Base-by-base conservation (phyloP, 495 filamentous ascomycete species). In the Cetradonia linearis region DNA sequence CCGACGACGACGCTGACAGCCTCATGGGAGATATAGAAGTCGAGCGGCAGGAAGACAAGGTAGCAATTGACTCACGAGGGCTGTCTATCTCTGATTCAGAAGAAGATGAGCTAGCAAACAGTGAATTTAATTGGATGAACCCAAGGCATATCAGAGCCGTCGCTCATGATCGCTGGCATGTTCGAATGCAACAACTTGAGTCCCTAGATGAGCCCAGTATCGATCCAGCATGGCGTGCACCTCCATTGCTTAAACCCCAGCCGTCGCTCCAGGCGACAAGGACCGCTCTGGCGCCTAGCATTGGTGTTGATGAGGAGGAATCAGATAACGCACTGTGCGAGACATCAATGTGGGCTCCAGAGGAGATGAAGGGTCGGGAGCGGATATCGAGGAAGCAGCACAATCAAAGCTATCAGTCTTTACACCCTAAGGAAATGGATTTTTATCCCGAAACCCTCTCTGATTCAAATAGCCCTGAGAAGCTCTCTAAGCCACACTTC, bases 201-300 rank as follows among this genome's bases (percentile, higher is more conserved):
- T 55, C 52, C 38, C 9, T 31, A 11, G 60, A 63, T 34, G 56
- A 56, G 28, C 36, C 62, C 30, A 36, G 38, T 34, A 25, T 60
- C 10, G 62, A 63, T 16, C 56, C 36, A 60, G 49, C 56, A 11
- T 60, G 62, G 62, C 57, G 62, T 36, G 36, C 56, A 49, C 49
- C 62, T 20, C 48, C 62, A 6, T 34, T 63, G 14, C 37, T 48
- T 34, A 55, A 18, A 6, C n/a, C 23, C 5, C 20, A 25, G 2
- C 48, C 23, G 25, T 37, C 23, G 2, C 30, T 34, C 10, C 28
- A 14, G 9, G 7, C 3, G 30, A 42, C 30, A 50, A 10, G 27
- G 18, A 3, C 55, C 3, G 36, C 31, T 33, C 14, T 18, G 28
- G 2, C 38, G 38, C 2, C 37, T 28, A 27, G 31, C 28, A 20